Base-by-base conservation (phyloP, 2,329 filamentous ascomycete genomes). In the Periglandula ipomoeae region DNA sequence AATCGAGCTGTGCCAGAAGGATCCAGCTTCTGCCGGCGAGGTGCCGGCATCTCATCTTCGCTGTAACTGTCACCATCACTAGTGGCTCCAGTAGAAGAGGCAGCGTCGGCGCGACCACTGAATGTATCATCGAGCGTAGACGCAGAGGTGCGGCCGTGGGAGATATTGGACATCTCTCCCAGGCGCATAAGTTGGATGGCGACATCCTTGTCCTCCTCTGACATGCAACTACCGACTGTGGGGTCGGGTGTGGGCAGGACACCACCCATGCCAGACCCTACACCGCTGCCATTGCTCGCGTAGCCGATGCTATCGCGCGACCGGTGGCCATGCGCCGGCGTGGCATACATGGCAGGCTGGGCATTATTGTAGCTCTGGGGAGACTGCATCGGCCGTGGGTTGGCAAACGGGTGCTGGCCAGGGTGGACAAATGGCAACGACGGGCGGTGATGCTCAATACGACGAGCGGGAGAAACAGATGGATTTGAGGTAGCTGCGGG, bases 181-280 rank as follows among this genome's bases (percentile, higher is more conserved):
- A 98, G 79, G 58, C 91, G 86, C 84, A 98, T 97, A 60, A 98
- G 75, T 70, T 97, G 93, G 63, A 96, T 84, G 50, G 93, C 93
- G 53, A 97, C 93, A 68, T 98, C 93, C 62, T 84, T 84, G 58
- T 84, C 81, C 67, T 98, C 93, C 64, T 98, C 93, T 13, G 91
- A 97, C 66, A 98, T 91, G 66, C 89, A 94, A 69, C 91, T 97
- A 48, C 88, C 88, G 58, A 97, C 87, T 11, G 93, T 98, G n/a
- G 91, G 91, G 59, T 97, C 93, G 23, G 93, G 93, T 2, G 93
- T 98, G 19, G 90, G 90, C 54, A 96, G 73, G 57, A 94, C 44
- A 46, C 44, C 79, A 48, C 83, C 64, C 62, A 68, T 61, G 42
- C 58, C 63, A 35, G 53, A 59, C 35, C 48, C 50, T 8, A 58